Base-by-base conservation (phyloP, 441 rosid genomes). In the Arabidopsis hybrid region DNA sequence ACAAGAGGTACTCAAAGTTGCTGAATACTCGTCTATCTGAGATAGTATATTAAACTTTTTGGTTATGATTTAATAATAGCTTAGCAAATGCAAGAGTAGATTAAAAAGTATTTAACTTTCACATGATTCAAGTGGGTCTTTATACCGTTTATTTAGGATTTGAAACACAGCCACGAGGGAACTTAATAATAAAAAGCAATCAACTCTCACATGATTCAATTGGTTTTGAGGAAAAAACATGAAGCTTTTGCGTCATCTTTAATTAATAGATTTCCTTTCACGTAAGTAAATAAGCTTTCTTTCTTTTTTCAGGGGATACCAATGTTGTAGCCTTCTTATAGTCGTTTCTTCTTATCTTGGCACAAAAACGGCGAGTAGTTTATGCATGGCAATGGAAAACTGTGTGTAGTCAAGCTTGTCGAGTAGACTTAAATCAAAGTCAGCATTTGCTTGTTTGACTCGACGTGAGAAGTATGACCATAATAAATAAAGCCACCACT, bases 371-470 rank as follows among this genome's bases (percentile, higher is more conserved):
- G 29, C 45, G 17, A 7, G 53, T 10, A 12, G 67, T 74, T 59
- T 38, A 49, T 49, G 52, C 4, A 9, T 6, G 40, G 45, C 18
- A 2, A 49, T 65, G 66, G 1, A 39, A 39, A 47, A 47, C 78
- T 21, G 60, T 11, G 0, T 31, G 60, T 39, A 14, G 66, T 65
- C 58, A 17, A 13, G 58, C 39, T 43, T 34, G 57, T 31, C 29
- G 29, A 26, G 29, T 26, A 26, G 29, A 26, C 36, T 52, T 34
- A 18, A 11, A 35, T 17, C 26, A 29, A 74, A 62, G 38, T 65
- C 69, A 72, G 69, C 69, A 29, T 59, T 61, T 56, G 21, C 64
- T 66, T 50, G 61, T 65, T 66, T 72, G 67, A 69, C 79, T 39
- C 11, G 40, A 63, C 16, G 36, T 51, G 39, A 74, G 34, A 59